A percentile compares a stretch with the other conserved stretches of the same genome.
Evolutionary conservation across 176 grass and related monocot species (phyloP).

Genomic region (Bromus sterilis): DNA sequence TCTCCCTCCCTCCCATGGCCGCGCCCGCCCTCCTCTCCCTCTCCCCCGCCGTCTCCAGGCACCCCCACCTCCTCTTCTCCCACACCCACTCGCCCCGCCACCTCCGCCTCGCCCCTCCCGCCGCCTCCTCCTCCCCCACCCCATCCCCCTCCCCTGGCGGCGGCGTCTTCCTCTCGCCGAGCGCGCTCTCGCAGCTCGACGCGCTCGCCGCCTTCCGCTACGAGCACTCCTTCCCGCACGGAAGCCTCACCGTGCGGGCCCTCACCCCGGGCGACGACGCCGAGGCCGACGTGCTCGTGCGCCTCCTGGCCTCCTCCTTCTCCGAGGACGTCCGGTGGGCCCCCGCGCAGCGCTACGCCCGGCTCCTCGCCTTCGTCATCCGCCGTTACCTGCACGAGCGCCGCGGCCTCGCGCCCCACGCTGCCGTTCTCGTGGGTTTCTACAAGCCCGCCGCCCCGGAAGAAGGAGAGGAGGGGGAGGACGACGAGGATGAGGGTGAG

Average conservation of each 20-base stretch:
- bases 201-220: slow-evolving; percentile 43
- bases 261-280: slow-evolving; percentile 32
- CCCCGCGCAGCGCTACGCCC: slow-evolving; percentile 42
- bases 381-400: slow-evolving; percentile 63
- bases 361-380: slow-evolving; percentile 67
- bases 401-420: slow-evolving; percentile 47
- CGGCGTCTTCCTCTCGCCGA: slow-evolving; percentile 55
- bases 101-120: slow-evolving; percentile 18
- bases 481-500: neutral
- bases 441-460: slow-evolving; percentile 16
- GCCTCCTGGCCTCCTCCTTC: slow-evolving; percentile 76
- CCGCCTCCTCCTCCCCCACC: slow-evolving; percentile 24
- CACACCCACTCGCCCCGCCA: slow-evolving; percentile 4
- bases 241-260: slow-evolving; percentile 49
- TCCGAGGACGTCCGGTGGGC: slow-evolving; percentile 58
- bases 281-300: slow-evolving; percentile 42
- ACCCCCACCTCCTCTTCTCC: slow-evolving; percentile 28
- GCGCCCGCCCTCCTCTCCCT: slow-evolving; percentile 29
- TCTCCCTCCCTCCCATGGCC: slow-evolving; percentile 13
- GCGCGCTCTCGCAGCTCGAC: slow-evolving; percentile 32
- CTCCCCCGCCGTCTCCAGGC: slow-evolving; percentile 13
- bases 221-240: slow-evolving; percentile 43
- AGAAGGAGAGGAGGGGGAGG: neutral
- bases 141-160: neutral
- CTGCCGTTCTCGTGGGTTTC: slow-evolving; percentile 67